Conservation (phyloP, 495 filamentous ascomycete genomes). For the Daldinia bambusicola region DNA sequence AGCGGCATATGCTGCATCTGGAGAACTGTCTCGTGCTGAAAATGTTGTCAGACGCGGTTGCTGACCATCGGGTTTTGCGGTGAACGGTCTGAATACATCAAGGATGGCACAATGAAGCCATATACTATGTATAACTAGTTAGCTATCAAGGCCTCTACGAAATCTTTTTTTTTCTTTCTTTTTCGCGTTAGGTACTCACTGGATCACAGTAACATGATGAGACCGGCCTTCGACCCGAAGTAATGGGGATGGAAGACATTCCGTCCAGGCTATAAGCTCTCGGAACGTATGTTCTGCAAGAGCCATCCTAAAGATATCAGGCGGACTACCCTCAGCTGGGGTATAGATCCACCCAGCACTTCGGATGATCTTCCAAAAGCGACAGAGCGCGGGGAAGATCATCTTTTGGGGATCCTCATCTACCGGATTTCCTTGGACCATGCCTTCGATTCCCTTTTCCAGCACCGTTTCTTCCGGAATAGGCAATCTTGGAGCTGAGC, state of each 20-base stretch:
- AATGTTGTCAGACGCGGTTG: conserved; percentile 35
- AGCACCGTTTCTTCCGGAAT: conserved; percentile 29
- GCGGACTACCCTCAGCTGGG: conserved; percentile 15
- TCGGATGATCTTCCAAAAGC: conserved; percentile 38
- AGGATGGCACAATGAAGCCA: conserved; percentile 45
- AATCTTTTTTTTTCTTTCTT: background rate
- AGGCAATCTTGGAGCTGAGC: conserved; percentile 25
- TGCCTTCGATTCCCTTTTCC: background rate
- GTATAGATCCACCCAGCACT: conserved; percentile 43
- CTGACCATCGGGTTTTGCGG: background rate
- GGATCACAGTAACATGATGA: conserved; percentile 38
- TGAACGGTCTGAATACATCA: conserved; percentile 43
- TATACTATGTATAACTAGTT: conserved; percentile 37
- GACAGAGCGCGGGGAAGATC: conserved; percentile 35
- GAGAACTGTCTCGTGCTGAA: conserved; percentile 26
- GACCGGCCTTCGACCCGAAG: conserved; percentile 15
- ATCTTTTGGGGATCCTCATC: conserved; percentile 2
- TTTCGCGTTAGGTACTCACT: conserved; percentile 21
- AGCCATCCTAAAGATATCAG: conserved; percentile 9
- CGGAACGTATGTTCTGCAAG: conserved; percentile 41
- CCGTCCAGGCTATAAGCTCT: conserved; percentile 40
- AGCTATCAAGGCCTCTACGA: background rate
- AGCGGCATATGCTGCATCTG: conserved; percentile 36
- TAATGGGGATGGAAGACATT: conserved; percentile 27
- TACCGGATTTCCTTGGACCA: background rate